Evolutionary conservation across 2,329 filamentous ascomycete genomes (phyloP), one percentile per base, ranked within the genome.

Genomic region (Raffaelea ambrosiae): DNA sequence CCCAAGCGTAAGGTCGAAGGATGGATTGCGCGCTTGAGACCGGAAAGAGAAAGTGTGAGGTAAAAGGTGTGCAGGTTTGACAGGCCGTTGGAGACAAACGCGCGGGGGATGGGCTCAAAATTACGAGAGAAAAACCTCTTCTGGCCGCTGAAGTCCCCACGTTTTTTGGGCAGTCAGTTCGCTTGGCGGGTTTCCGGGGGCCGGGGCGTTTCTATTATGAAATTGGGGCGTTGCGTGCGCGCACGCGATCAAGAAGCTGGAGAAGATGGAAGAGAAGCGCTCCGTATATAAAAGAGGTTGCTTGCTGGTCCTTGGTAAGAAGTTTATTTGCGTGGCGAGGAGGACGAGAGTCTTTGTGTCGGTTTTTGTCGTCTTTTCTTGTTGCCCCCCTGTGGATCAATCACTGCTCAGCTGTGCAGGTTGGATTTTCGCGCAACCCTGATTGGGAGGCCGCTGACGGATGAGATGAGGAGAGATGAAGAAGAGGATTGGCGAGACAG

Each of bases 101-200:
- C 42, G 50, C 48, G 47, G 47, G 48, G 52, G 44, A 38, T 43
- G 47, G 44, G 45, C 47, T 46, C 44, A 16, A 16, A 47, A 53
- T 54, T 53, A 54, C 53, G 53, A 54, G 53, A 54, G 43, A 53
- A 44, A 51, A 54, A 50, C 49, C 46, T 51, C 50, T 47, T 40
- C 44, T 46, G 35, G 40, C 42, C n/a, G 35, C 35, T 38, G 18
- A 23, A 22, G 50, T 54, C 53, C 49, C 53, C 53, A 54, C 53
- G 53, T 48, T 31, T 40, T 38, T 40, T 41, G 31, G 40, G 41
- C 23, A 35, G 11, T 23, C 20, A n/a, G 43, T 41, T 48, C 35
- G 44, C 39, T 48, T 46, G 50, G 48, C 44, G 45, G 43, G 35
- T 49, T 21, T 44, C 26, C 26, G 22, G 4, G 11, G 36, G 26